Conservation (phyloP, 192 early-diverging fungal species). For the Coemansia sp. region DNA sequence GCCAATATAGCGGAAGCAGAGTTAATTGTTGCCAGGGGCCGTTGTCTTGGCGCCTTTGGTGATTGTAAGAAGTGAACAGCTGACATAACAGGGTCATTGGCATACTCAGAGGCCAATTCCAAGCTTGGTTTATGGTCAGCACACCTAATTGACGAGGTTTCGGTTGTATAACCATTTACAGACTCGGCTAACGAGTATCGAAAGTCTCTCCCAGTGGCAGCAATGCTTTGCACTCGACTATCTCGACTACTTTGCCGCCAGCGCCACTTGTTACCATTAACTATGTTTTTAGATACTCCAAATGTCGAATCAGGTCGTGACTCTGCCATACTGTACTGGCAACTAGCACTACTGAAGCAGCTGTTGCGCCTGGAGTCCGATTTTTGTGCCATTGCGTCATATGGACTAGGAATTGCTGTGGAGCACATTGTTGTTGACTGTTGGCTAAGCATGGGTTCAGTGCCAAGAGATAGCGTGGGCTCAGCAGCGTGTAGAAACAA, state of each 20-base stretch:
- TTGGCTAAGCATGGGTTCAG: not conserved
- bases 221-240: conserved; percentile 41
- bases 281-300: not conserved
- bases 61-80: conserved; percentile 9
- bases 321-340: conserved; percentile 1
- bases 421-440: conserved; percentile 14
- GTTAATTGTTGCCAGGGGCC: conserved; percentile 1
- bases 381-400: not conserved
- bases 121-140: not conserved
- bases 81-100: conserved; percentile 13
- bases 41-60: conserved; percentile 6
- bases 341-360: not conserved
- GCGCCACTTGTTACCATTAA: not conserved
- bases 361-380: not conserved
- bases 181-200: not conserved
- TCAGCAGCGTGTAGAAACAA: conserved; percentile 1
- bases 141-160: not conserved
- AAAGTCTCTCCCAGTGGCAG: conserved; percentile 40
- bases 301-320: conserved; percentile 1
- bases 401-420: conserved; percentile 8
- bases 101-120: conserved; percentile 5
- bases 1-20: not conserved
- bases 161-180: conserved; percentile 1
- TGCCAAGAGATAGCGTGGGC: conserved; percentile 16
- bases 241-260: conserved; percentile 8